Evolutionary conservation across 306 rosid genomes (phyloP).

Genomic region (Citrullus colocynthis): DNA sequence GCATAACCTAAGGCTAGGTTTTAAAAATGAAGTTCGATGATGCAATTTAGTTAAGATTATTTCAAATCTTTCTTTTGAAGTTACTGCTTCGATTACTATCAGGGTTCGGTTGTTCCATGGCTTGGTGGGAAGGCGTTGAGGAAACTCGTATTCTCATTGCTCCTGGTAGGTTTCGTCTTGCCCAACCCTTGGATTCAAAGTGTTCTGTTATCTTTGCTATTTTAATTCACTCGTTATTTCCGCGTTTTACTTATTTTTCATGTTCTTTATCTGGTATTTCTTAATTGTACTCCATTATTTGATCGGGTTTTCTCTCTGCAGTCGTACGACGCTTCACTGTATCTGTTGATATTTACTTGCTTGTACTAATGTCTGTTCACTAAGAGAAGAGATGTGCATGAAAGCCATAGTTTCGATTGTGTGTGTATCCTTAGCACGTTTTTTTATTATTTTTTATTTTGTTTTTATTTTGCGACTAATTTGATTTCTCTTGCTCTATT

Average conservation of each 20-base stretch:
- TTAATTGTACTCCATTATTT: neutral
- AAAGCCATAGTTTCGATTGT: neutral
- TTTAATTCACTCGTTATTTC: neutral
- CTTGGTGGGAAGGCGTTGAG: conserved; percentile 45
- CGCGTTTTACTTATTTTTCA: neutral
- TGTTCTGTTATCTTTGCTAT: neutral
- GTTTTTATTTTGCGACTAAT: too few relatives aligned
- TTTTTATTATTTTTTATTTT: too few relatives aligned
- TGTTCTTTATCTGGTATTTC: neutral
- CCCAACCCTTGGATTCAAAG: neutral
- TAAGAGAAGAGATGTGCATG: neutral
- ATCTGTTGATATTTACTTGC: neutral
- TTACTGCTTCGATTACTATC: neutral
- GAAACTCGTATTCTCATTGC: conserved; percentile 69
- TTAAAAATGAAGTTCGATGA: neutral
- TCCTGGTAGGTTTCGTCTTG: conserved; percentile 26
- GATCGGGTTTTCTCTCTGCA: neutral
- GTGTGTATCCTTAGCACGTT: too few relatives aligned
- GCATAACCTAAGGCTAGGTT: neutral
- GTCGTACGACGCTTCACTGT: neutral
- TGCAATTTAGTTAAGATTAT: neutral
- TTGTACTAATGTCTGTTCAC: neutral
- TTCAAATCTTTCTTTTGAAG: neutral
- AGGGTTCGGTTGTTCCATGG: conserved; percentile 30
- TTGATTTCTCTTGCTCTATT: neutral